Conservation (phyloP, 2,329 filamentous ascomycete species). For the Ceratocystis ficicola region DNA sequence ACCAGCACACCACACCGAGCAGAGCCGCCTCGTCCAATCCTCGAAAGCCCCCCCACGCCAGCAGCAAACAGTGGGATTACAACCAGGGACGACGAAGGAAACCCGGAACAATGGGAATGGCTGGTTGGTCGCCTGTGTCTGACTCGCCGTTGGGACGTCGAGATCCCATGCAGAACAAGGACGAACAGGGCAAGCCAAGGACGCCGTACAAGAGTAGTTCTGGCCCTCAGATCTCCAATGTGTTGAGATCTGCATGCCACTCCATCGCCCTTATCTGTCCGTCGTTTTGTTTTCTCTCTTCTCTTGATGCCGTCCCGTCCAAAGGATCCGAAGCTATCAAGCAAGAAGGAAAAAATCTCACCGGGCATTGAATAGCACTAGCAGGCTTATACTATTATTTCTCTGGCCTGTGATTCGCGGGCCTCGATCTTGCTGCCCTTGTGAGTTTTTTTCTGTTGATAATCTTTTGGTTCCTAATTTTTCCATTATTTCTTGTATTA, state of each 20-base stretch:
- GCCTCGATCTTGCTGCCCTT: constrained; percentile 2
- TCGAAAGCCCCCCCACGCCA: too few species aligned
- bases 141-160: neutral
- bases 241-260: neutral
- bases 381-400: constrained; percentile 9
- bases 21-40: too few species aligned
- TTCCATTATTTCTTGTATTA: neutral
- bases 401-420: constrained; percentile 12
- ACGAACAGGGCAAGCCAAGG: too few species aligned
- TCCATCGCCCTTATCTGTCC: too few species aligned
- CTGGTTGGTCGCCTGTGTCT: neutral
- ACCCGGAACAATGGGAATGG: neutral
- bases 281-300: neutral
- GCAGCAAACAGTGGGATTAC: neutral
- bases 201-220: too few species aligned
- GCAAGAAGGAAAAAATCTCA: neutral
- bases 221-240: too few species aligned
- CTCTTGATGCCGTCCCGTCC: neutral
- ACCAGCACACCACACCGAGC: too few species aligned
- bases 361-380: neutral
- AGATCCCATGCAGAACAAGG: neutral
- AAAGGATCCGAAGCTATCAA: neutral
- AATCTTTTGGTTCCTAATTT: neutral
- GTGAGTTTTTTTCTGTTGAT: constrained; percentile 9
- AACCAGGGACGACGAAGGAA: neutral